Base-by-base conservation (phyloP, 2,329 filamentous ascomycete species). In the Penicillium thymicola region DNA sequence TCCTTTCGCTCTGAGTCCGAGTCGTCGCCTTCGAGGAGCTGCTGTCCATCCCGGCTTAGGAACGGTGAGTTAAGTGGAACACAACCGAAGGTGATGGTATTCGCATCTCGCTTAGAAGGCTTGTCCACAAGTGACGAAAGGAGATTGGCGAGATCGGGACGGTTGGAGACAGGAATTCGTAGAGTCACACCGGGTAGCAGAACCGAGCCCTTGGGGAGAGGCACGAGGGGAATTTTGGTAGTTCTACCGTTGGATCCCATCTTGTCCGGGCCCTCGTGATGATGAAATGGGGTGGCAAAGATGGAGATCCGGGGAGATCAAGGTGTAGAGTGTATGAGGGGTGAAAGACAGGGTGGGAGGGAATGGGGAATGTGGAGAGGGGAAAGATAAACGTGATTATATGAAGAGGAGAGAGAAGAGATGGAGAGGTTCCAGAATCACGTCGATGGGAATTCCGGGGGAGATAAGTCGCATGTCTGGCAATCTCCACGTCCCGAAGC, bases 111-210 rank as follows among this genome's bases (percentile, higher is more conserved):
- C 67, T 86, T 87, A 25, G 55, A 55, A 44, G 87, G 87, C 65
- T 87, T 86, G 67, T 89, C 89, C 75, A 96, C 93, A 58, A 96
- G 85, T 65, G 88, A 87, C 21, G 92, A 89, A 55, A 99, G 85
- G 43, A 97, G 84, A 49, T 93, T 89, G 51, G 91, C 88, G 64
- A 97, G 88, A 75, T 97, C 94, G 64, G 90, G 86, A 50, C 93
- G 90, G 73, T 88, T 87, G 40, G 88, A 85, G 51, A 97, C 88
- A 53, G 90, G 86, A 63, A 97, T 89, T 65, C 92, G 89, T 66
- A 96, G 84, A 49, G 92, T 86, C 55, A 92, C 86, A 60, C 92
- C 91, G 4, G 94, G 94, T 10, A 96, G 84, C 40, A 97, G 85
- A 64, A 97, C 89, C 60, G 86, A 84, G 63, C 88, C 89, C 69